A percentile compares a stretch with the other conserved stretches of the same genome.
These are phyloP conservation scores for Rhynchospora tenuis DNA, from an alignment of 176 grass and related monocot species.

Conservation along the genomic window DNA sequence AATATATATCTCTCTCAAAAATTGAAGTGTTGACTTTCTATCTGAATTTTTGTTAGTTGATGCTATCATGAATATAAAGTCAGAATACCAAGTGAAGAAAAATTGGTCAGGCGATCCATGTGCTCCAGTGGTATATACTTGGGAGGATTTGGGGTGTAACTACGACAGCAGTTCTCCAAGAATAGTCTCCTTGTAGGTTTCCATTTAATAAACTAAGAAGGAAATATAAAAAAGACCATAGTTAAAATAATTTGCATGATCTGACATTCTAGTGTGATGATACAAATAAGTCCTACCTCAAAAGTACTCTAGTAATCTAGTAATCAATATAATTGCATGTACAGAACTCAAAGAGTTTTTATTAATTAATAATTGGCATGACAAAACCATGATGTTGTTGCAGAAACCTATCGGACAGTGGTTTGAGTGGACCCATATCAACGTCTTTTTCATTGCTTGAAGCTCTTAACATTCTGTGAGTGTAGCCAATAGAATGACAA, in stretches of 20 bases:
- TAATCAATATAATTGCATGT: not conserved
- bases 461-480: conserved; percentile 11
- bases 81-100: conserved; percentile 12
- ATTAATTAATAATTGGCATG: not conserved
- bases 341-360: not conserved
- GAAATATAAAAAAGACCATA: not conserved
- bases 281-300: not conserved
- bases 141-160: not conserved
- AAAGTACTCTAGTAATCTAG: not conserved
- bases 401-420: conserved; percentile 2
- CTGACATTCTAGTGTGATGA: not conserved
- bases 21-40: not conserved
- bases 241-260: not conserved
- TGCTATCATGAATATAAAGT: conserved; percentile 12
- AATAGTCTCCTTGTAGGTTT: not conserved
- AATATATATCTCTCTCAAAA: not conserved
- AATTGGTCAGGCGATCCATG: conserved; percentile 2
- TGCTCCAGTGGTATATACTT: not conserved
- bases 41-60: conserved; percentile 22
- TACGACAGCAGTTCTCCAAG: not conserved
- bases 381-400: not conserved
- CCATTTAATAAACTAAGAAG: not conserved
- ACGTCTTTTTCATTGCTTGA: conserved; percentile 7
- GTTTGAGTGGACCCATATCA: conserved; percentile 3
- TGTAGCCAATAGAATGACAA: not conserved